phyloP scores from a whole-genome alignment of 1,284 basidiomycete genomes.

The Volvariella surrecta region DNA sequence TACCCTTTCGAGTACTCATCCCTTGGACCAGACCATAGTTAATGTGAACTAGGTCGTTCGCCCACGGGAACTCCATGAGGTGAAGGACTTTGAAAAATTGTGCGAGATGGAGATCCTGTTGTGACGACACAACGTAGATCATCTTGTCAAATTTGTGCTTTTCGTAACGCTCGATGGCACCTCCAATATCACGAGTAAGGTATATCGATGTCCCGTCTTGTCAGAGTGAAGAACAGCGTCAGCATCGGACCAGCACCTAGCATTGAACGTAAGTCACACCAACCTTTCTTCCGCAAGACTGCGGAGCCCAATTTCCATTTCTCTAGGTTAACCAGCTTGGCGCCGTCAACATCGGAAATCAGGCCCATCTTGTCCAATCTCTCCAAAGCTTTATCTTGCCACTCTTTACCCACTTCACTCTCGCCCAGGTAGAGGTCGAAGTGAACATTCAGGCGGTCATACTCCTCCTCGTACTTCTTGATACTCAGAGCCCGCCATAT shows the following conservation, averaged over 20 bases:
- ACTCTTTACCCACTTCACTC: slow-evolving; percentile 77
- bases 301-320: slow-evolving; percentile 89
- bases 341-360: slow-evolving; percentile 61
- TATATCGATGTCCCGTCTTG: slow-evolving; percentile 96
- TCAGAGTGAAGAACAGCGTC: slow-evolving; percentile 2
- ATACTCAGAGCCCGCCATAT: slow-evolving; percentile 92
- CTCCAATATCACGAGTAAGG: slow-evolving; percentile 96
- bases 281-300: slow-evolving; percentile 84
- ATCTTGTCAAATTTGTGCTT: slow-evolving; percentile 97
- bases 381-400: slow-evolving; percentile 66
- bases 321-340: slow-evolving; percentile 77
- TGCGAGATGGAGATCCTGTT: slow-evolving; percentile 89
- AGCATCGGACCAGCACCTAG: neutral
- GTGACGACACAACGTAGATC: slow-evolving; percentile 93
- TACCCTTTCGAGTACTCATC: slow-evolving; percentile 97
- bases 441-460: slow-evolving; percentile 83
- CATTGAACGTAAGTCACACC: too few relatives aligned
- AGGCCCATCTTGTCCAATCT: slow-evolving; percentile 50
- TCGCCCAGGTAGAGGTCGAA: slow-evolving; percentile 97
- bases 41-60: slow-evolving; percentile 76
- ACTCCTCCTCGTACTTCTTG: slow-evolving; percentile 87
- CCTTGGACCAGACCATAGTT: slow-evolving; percentile 92
- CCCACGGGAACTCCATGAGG: slow-evolving; percentile 88
- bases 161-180: slow-evolving; percentile 87
- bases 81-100: slow-evolving; percentile 96